Percentiles rank a stretch among this genome's conserved stretches.
phyloP scores from a whole-genome alignment of 345 rosid species.

The Diplotaxis tenuifolia region DNA sequence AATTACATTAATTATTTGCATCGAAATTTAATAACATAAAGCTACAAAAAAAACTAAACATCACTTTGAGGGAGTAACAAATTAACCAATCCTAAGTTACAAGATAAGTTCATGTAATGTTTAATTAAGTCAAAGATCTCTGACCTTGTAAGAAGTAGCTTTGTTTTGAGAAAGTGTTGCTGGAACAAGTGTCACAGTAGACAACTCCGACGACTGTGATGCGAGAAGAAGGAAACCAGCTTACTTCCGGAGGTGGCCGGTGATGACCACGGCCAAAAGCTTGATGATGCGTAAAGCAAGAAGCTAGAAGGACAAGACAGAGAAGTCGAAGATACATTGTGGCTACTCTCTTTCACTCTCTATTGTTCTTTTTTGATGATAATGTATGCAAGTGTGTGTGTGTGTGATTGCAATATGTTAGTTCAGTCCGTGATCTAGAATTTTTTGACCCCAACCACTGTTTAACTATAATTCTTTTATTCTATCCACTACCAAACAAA shows the following conservation, averaged over 20 bases:
- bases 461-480: conserved; percentile 26
- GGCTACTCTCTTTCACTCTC: not conserved
- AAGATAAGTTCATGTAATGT: not conserved
- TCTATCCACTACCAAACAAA: conserved; percentile 63
- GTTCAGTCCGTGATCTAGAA: conserved; percentile 64
- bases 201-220: conserved; percentile 78
- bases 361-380: conserved; percentile 21
- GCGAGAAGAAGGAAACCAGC: conserved; percentile 43
- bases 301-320: not conserved
- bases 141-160: conserved; percentile 90
- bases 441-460: conserved; percentile 52
- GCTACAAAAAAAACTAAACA: no score
- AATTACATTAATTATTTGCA: no score
- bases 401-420: conserved; percentile 37
- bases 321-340: conserved; percentile 44
- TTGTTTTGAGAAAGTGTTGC: conserved; percentile 62
- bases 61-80: no score
- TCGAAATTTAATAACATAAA: no score
- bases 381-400: conserved; percentile 21
- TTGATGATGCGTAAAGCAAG: conserved; percentile 27
- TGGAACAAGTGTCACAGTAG: conserved; percentile 68
- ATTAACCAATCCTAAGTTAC: not conserved
- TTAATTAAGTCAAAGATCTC: not conserved
- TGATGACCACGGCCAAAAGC: conserved; percentile 21
- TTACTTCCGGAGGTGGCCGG: conserved; percentile 18